Conservation (phyloP, 2,329 filamentous ascomycete genomes). For the Colletotrichum caudatum region DNA sequence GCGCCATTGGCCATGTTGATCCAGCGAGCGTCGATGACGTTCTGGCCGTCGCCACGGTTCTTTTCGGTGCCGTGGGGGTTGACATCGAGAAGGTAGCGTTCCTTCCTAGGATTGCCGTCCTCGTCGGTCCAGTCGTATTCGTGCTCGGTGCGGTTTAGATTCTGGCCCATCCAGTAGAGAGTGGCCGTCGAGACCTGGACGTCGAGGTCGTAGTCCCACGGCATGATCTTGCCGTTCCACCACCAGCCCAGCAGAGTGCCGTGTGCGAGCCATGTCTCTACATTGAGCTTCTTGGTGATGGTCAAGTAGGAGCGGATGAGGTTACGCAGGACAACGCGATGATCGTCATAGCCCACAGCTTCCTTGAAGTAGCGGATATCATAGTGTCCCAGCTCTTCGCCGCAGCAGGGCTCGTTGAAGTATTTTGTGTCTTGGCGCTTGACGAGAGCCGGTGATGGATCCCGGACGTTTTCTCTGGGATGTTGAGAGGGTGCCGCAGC, state of each 20-base stretch:
- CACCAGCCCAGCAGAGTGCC: conserved; percentile 89
- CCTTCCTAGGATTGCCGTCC: conserved; percentile 56
- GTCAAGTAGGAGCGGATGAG: conserved; percentile 81
- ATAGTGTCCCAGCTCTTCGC: conserved; percentile 76
- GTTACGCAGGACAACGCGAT: conserved; percentile 73
- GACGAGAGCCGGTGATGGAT: conserved; percentile 18
- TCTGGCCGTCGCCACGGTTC: conserved; percentile 74
- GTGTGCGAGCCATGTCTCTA: conserved; percentile 90
- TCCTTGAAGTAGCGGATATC: conserved; percentile 76
- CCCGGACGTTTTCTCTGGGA: conserved; percentile 8
- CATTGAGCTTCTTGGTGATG: conserved; percentile 70
- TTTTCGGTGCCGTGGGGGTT: conserved; percentile 77
- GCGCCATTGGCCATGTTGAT: conserved; percentile 81
- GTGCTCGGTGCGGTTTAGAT: conserved; percentile 77
- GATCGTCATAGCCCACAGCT: conserved; percentile 73
- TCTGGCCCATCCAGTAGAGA: conserved; percentile 71
- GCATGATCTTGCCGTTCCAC: conserved; percentile 84
- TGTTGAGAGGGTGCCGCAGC: conserved; percentile 26
- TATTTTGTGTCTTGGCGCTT: conserved; percentile 61
- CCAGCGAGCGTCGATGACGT: conserved; percentile 88
- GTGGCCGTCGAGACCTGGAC: conserved; percentile 80
- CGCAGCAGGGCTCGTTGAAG: conserved; percentile 73
- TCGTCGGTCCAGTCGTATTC: conserved; percentile 62
- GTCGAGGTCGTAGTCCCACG: conserved; percentile 88
- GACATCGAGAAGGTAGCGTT: conserved; percentile 78